phyloP scores from a whole-genome alignment of 371 early-diverging fungal species.

The Sporodiniella umbellata region DNA sequence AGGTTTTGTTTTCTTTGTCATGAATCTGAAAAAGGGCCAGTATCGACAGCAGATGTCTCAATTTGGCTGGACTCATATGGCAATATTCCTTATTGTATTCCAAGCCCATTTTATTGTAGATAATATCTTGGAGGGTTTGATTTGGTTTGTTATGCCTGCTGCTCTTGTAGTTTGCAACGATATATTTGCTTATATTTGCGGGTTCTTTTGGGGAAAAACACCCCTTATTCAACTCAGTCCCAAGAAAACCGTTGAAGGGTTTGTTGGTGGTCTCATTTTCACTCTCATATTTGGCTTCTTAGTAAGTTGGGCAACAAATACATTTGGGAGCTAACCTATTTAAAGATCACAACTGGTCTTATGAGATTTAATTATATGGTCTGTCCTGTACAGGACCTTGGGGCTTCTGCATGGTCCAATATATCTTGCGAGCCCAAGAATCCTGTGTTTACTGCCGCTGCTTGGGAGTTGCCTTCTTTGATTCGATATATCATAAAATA shows the following conservation, averaged over 20 bases:
- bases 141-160: conserved; percentile 92
- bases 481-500: conserved; percentile 22
- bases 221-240: conserved; percentile 94
- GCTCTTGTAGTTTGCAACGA: conserved; percentile 97
- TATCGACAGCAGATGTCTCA: conserved; percentile 90
- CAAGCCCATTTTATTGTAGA: conserved; percentile 93
- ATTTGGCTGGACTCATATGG: conserved; percentile 97
- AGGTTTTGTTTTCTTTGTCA: conserved; percentile 93
- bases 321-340: neutral
- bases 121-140: conserved; percentile 97
- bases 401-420: conserved; percentile 45
- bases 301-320: too few relatives aligned
- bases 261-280: conserved; percentile 90
- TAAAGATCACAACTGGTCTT: conserved; percentile 27
- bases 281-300: conserved; percentile 87
- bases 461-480: conserved; percentile 37
- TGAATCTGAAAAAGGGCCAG: conserved; percentile 87
- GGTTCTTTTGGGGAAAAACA: conserved; percentile 93
- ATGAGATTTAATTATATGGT: conserved; percentile 78
- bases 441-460: conserved; percentile 43
- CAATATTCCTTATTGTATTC: conserved; percentile 82
- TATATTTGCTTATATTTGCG: conserved; percentile 96
- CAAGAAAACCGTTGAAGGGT: conserved; percentile 99
- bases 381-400: conserved; percentile 72
- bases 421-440: conserved; percentile 42